Evolutionary conservation across 768 basidiomycete genomes (phyloP), one percentile per base, ranked within the genome.

Genomic region (Pholiota molesta): DNA sequence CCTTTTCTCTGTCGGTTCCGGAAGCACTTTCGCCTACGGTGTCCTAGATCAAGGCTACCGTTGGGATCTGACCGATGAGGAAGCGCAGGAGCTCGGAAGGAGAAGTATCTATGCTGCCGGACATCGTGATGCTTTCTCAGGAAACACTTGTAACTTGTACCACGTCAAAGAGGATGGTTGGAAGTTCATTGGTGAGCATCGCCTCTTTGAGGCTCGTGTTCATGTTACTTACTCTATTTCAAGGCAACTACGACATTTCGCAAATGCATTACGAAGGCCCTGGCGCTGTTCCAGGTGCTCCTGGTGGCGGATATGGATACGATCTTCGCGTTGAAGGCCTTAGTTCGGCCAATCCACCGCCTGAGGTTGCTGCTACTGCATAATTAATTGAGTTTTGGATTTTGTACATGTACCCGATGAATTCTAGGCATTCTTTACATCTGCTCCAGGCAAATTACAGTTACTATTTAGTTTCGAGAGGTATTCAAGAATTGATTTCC

Each of bases 21-120:
- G 97, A 70, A 94, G 92, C 73, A 98, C 97, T 7, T 97, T 95
- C 68, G 97, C 97, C n/a, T 99, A 99, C 71, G 97, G 97, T 83
- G 94, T 99, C 1, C 83, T 97, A 52, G 97, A 99, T 75, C 96
- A 97, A 77, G 95, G 91, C 13, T 95, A 96, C 73, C 86, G 80
- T 62, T 99, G 92, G 93, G 95, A 99, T 71, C 77, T 99, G 62
- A 86, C 89, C 21, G 94, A 93, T 61, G 95, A 89, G 63, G 97
- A 97, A 64, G 97, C 97, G 2, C 91, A 94, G 72, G 97, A 99
- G 70, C 87, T 99, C 26, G 97, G 91, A 17, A 79, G 95, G 72
- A 80, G 96, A 68, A 95, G 94, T 66, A 98, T 99, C 73, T 94
- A 96, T 68, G 97, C 97, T 45, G 97, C 97, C 55, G 94, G 94